These are phyloP conservation scores for Mycocentrospora acerina DNA, from an alignment of 2,329 filamentous ascomycete species.

Conservation along the genomic window DNA sequence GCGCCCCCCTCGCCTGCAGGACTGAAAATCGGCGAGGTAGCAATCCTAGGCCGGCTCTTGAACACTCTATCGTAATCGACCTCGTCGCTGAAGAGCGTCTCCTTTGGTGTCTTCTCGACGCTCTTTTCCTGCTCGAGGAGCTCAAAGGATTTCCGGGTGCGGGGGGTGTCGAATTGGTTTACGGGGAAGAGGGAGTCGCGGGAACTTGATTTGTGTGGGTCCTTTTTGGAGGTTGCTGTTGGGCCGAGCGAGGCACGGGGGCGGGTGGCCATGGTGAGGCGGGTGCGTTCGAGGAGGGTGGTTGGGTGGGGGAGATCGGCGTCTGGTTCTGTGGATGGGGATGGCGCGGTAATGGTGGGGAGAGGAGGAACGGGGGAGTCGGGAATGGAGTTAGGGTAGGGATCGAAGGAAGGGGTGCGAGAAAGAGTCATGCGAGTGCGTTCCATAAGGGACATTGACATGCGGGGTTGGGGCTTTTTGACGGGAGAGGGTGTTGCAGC, in stretches of 20 bases:
- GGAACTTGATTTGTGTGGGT: conserved; percentile 17
- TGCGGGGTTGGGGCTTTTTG: conserved; percentile 41
- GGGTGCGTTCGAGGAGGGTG: conserved; percentile 71
- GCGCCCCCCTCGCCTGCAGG: conserved; percentile 13
- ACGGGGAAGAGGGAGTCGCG: conserved; percentile 49
- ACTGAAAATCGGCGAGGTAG: conserved; percentile 65
- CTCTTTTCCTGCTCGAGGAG: conserved; percentile 21
- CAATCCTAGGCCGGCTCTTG: conserved; percentile 78
- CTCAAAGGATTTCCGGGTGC: conserved; percentile 34
- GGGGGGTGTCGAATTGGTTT: conserved; percentile 59
- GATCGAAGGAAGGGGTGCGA: conserved; percentile 28
- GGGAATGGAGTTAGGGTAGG: conserved; percentile 14
- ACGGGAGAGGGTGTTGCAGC: conserved; percentile 45
- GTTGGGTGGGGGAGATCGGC: conserved; percentile 26
- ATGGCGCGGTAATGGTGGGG: conserved; percentile 15
- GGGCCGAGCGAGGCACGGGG: conserved; percentile 16
- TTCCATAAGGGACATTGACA: conserved; percentile 49
- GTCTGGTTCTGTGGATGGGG: conserved; percentile 9
- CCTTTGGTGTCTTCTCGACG: conserved; percentile 55
- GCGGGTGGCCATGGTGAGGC: conserved; percentile 58
- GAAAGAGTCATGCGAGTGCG: conserved; percentile 52
- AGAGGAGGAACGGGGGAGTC: conserved; percentile 22
- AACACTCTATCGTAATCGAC: conserved; percentile 81
- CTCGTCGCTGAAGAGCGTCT: conserved; percentile 70
- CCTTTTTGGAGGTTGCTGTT: conserved; percentile 14